Conservation (phyloP, 208 protist species). For the Porcisia hertigi region DNA sequence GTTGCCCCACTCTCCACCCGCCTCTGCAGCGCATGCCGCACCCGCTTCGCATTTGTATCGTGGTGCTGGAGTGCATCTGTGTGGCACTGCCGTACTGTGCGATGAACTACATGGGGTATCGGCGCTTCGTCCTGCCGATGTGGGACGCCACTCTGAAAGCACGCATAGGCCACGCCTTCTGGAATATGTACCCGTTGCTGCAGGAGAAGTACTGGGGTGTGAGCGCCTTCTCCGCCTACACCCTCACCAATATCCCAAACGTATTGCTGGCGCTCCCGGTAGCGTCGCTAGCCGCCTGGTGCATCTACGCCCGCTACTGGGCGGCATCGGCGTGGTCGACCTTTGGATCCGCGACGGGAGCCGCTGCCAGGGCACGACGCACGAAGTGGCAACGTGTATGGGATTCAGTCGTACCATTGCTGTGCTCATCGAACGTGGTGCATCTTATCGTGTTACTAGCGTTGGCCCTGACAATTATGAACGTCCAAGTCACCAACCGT, state of each 20-base stretch:
- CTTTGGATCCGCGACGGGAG: background rate
- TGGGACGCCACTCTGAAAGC: slow-evolving; percentile 25
- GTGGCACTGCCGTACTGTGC: slow-evolving; percentile 50
- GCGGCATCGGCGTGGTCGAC: slow-evolving; percentile 16
- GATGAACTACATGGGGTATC: slow-evolving; percentile 64
- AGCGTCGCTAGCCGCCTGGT: slow-evolving; percentile 30
- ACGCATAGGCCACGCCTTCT: slow-evolving; percentile 42
- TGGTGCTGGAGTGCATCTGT: slow-evolving; percentile 38
- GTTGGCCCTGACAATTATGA: slow-evolving; percentile 60
- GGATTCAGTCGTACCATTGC: background rate
- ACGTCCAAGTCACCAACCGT: slow-evolving; percentile 81
- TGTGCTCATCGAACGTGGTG: slow-evolving; percentile 61
- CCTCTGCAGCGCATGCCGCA: slow-evolving; percentile 40
- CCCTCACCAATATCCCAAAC: slow-evolving; percentile 64
- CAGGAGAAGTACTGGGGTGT: slow-evolving; percentile 85
- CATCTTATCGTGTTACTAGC: slow-evolving; percentile 46
- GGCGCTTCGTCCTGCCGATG: slow-evolving; percentile 40
- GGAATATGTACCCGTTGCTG: slow-evolving; percentile 65
- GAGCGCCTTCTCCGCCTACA: slow-evolving; percentile 61
- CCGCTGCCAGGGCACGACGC: too few species aligned
- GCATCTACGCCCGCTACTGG: slow-evolving; percentile 30
- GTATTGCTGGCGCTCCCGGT: slow-evolving; percentile 63
- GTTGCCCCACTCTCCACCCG: slow-evolving; percentile 11
- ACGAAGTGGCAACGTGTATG: slow-evolving; percentile 1
- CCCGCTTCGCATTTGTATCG: slow-evolving; percentile 40